Evolutionary conservation across 495 filamentous ascomycete genomes (phyloP).

Genomic region (Neurospora sp.): DNA sequence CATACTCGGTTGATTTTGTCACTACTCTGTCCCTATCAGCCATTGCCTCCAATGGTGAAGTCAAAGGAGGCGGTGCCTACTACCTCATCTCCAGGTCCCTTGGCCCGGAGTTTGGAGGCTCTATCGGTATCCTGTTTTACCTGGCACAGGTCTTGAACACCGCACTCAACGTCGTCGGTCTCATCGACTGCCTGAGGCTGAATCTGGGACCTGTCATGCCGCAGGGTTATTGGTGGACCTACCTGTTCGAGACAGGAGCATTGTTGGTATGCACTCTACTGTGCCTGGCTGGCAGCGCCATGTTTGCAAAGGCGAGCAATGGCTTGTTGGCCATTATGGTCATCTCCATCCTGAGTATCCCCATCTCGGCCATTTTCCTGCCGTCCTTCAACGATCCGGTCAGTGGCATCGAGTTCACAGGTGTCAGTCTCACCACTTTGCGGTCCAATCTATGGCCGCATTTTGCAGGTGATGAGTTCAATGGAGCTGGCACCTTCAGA

Average conservation of each 20-base stretch:
- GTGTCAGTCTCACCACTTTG: conserved; percentile 58
- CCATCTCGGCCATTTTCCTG: conserved; percentile 58
- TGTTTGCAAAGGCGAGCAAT: conserved; percentile 74
- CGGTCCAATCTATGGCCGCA: conserved; percentile 59
- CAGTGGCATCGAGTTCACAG: conserved; percentile 65
- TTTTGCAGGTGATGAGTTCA: conserved; percentile 26
- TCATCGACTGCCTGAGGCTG: conserved; percentile 71
- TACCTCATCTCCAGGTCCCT: conserved; percentile 81
- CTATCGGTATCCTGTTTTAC: conserved; percentile 84
- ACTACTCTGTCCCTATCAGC: conserved; percentile 82
- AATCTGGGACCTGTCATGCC: conserved; percentile 66
- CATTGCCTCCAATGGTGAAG: conserved; percentile 83
- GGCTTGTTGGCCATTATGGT: conserved; percentile 65
- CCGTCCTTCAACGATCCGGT: conserved; percentile 53
- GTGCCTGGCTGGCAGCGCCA: conserved; percentile 68
- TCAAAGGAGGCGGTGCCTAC: conserved; percentile 80
- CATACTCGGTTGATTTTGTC: conserved; percentile 69
- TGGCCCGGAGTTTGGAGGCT: conserved; percentile 85
- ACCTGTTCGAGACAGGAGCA: conserved; percentile 66
- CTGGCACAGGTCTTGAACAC: conserved; percentile 78
- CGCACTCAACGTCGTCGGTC: conserved; percentile 78
- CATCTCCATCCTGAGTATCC: conserved; percentile 72
- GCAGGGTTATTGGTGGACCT: conserved; percentile 66
- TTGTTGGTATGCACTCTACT: conserved; percentile 65
- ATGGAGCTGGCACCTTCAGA: conserved; percentile 64